Conservation (phyloP, 1,139 yeast species). For the Candida glucosophila region DNA sequence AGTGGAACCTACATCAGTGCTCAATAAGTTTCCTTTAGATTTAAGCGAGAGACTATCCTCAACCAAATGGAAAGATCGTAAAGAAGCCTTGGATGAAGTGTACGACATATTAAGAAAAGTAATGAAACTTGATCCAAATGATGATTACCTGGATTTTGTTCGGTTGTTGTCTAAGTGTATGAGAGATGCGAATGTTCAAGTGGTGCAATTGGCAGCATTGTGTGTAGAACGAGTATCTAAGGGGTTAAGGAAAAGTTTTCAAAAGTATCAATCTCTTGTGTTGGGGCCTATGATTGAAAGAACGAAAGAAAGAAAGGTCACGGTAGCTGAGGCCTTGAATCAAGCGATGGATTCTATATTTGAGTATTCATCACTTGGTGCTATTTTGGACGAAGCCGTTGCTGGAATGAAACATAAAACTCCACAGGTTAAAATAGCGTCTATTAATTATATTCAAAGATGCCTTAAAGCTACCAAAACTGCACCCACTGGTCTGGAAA, state of each 20-base stretch:
- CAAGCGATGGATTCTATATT: constrained; percentile 62
- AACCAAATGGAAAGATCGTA: constrained; percentile 86
- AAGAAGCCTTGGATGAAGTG: constrained; percentile 73
- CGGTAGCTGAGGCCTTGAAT: constrained; percentile 64
- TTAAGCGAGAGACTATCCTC: constrained; percentile 49
- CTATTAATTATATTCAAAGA: constrained; percentile 56
- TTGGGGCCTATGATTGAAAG: constrained; percentile 67
- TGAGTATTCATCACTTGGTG: constrained; percentile 39
- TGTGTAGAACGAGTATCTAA: constrained; percentile 55
- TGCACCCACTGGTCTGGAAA: constrained; percentile 45
- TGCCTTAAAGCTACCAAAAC: constrained; percentile 46
- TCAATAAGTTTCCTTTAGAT: constrained; percentile 57
- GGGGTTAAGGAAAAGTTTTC: constrained; percentile 54
- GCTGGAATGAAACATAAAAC: constrained; percentile 64
- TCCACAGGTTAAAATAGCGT: constrained; percentile 73
- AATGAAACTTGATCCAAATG: constrained; percentile 22
- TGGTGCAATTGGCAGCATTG: constrained; percentile 73
- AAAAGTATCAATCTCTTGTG: constrained; percentile 45
- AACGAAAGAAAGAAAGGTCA: constrained; percentile 78
- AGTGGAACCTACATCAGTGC: constrained; percentile 46
- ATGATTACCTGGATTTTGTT: constrained; percentile 57
- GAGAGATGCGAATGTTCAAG: constrained; percentile 87
- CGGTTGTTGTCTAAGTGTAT: constrained; percentile 61
- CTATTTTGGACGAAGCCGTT: constrained; percentile 54
- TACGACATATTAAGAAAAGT: constrained; percentile 44